phyloP scores from a whole-genome alignment of 768 basidiomycete species.

The Exsudoporus frostii region DNA sequence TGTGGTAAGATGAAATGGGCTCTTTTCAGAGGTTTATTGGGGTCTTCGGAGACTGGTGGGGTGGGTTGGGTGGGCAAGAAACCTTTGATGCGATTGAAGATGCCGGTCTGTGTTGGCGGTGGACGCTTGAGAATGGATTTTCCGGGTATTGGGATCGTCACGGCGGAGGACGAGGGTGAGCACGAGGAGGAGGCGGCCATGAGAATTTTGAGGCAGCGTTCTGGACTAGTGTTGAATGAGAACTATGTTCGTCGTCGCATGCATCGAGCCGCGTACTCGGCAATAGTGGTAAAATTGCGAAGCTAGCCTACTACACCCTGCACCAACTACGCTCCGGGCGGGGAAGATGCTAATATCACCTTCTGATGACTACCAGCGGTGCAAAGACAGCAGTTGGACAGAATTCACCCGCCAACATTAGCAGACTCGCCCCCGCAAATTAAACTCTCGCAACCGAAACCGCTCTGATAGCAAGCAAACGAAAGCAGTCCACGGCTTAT shows the following conservation, averaged over 20 bases:
- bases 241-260: background rate
- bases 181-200: constrained; percentile 42
- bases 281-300: background rate
- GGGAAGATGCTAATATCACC: no score
- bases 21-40: constrained; percentile 66
- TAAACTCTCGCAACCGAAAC: background rate
- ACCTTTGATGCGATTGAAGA: constrained; percentile 71
- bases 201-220: background rate
- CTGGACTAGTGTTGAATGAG: background rate
- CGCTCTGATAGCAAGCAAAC: no score
- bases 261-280: background rate
- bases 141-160: constrained; percentile 75
- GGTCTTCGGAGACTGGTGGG: constrained; percentile 34
- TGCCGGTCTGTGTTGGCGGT: constrained; percentile 60
- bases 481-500: background rate
- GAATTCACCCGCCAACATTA: background rate
- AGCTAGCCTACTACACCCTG: background rate
- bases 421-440: background rate
- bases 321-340: no score
- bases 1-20: constrained; percentile 91
- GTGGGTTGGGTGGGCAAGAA: constrained; percentile 62
- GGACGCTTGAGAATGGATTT: constrained; percentile 81
- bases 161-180: constrained; percentile 75
- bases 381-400: background rate
- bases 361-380: no score